These are phyloP conservation scores for Tolypocladium amazonense DNA, from an alignment of 2,329 filamentous ascomycete genomes.

Conservation along the genomic window DNA sequence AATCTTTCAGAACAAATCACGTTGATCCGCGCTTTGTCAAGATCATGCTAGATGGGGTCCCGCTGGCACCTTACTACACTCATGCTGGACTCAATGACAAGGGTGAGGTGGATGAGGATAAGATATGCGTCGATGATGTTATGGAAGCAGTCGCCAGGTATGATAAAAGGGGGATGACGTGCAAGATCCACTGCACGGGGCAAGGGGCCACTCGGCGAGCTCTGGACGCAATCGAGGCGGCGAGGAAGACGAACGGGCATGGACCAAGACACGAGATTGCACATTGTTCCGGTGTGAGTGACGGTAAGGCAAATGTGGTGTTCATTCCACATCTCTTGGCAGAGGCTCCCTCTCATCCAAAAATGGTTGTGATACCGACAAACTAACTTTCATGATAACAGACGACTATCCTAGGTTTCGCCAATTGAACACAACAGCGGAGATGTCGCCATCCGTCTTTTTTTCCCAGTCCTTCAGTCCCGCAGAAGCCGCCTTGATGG, in stretches of 20 bases:
- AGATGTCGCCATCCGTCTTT: constrained; percentile 1
- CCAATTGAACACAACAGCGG: neutral
- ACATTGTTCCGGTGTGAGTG: neutral
- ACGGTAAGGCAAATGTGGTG: neutral
- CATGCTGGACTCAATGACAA: neutral
- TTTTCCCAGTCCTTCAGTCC: neutral
- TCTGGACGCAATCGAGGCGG: neutral
- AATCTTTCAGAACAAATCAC: neutral
- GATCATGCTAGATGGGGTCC: constrained; percentile 1
- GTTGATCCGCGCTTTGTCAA: constrained; percentile 1
- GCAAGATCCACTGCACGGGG: constrained; percentile 2
- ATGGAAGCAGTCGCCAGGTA: neutral
- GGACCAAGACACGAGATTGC: neutral
- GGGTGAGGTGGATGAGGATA: neutral
- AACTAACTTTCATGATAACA: neutral
- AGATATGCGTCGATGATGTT: constrained; percentile 1
- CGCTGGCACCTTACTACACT: neutral
- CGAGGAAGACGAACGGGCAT: neutral
- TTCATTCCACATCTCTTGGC: neutral
- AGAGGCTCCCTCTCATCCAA: neutral
- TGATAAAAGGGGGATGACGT: constrained; percentile 1
- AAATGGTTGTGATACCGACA: no score
- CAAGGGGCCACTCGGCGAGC: neutral
- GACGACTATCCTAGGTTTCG: neutral
- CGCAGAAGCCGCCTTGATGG: neutral